phyloP scores from a whole-genome alignment of 768 basidiomycete species.

The Filobasidium floriforme region DNA sequence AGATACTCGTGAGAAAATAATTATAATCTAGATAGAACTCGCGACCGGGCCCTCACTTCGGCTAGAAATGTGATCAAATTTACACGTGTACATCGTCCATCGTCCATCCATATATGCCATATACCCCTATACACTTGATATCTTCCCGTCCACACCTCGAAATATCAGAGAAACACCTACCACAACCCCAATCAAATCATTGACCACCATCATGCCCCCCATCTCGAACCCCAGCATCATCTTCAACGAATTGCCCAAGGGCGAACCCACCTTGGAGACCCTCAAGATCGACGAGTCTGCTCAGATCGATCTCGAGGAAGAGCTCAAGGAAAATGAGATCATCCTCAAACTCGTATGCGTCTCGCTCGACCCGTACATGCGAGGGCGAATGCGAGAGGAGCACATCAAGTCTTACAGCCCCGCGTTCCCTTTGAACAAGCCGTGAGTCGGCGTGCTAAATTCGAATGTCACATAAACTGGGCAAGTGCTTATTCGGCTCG shows the following conservation, averaged over 20 bases:
- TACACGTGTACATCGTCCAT: neutral
- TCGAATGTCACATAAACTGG: neutral
- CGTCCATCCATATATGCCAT: too few relatives aligned
- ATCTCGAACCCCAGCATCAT: conserved; percentile 22
- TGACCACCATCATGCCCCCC: neutral
- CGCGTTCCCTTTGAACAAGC: conserved; percentile 36
- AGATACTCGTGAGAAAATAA: too few relatives aligned
- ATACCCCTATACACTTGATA: too few relatives aligned
- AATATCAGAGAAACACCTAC: too few relatives aligned
- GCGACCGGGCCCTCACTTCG: too few relatives aligned
- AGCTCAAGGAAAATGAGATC: conserved; percentile 50
- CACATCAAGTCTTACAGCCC: conserved; percentile 29
- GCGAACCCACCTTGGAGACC: conserved; percentile 47
- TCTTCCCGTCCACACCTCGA: too few relatives aligned
- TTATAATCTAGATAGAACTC: too few relatives aligned
- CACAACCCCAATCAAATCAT: too few relatives aligned
- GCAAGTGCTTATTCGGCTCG: neutral
- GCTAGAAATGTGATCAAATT: neutral
- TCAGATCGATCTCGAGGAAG: conserved; percentile 53
- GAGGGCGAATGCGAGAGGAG: conserved; percentile 46
- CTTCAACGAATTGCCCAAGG: conserved; percentile 30
- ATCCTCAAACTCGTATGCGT: conserved; percentile 53
- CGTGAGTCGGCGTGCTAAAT: conserved; percentile 25
- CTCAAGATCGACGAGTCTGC: conserved; percentile 49
- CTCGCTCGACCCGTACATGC: conserved; percentile 51